Evolutionary conservation across 768 basidiomycete species (phyloP), one percentile per base, ranked within the genome.

Genomic region (Xerocomellus chrysenteron): DNA sequence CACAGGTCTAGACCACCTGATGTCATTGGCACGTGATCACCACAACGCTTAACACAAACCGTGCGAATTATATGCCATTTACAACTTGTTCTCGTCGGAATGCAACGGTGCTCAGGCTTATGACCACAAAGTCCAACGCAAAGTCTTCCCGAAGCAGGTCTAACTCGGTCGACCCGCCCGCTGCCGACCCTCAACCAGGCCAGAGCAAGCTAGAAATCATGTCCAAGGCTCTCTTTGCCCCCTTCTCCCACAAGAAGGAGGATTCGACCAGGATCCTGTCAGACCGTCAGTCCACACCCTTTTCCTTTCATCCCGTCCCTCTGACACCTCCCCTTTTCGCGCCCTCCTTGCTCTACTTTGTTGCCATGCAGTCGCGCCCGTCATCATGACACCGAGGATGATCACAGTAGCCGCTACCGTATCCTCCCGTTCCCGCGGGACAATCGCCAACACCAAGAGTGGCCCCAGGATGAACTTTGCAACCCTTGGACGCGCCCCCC

Each of bases 361-460:
- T n/a, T 39, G 4, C 10, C 10, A 86, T 47, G 1, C 48, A 71
- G 92, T 94, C 69, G 92, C 92, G 14, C 92, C 92, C 13, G 86
- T 87, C 58, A 90, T 94, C 63, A 92, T 94, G 90, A 93, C 91
- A 3, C 92, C 92, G 24, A 80, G 85, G 54, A 87, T 93, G 83
- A 82, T 92, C 58, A 83, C 80, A 56, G 82, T 84, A 21, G 81
- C 88, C 8, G 79, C 88, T 3, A 85, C 85, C n/a, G 82, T 83
- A 4, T 82, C 85, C n/a, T 79, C 85, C 28, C 75, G 81, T 41
- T 59, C 78, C 2, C 72, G 74, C 44, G 64, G 65, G 8, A 57
- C 71, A 17, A 60, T 74, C 40, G 71, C 76, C 43, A 74, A 70
- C 43, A 17, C 57, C 26, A 62, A 52, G 43, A 19, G 66, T 17